Conservation (phyloP, 2,329 filamentous ascomycete genomes). For the Pyrenochaeta sp. region DNA sequence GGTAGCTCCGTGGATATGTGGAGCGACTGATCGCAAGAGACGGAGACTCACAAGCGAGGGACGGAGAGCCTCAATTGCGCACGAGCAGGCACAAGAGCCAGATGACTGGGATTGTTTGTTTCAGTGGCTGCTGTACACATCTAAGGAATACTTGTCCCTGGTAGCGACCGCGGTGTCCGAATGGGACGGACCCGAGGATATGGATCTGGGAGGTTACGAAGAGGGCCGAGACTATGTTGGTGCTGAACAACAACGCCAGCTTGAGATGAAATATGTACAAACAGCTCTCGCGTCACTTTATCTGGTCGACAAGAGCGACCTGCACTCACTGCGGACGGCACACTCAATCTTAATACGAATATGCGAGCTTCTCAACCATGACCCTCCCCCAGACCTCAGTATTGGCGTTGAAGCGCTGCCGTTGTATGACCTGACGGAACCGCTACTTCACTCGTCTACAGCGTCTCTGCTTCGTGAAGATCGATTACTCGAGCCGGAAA, state of each 20-base stretch:
- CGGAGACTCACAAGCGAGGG: conserved; percentile 52
- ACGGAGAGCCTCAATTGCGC: conserved; percentile 46
- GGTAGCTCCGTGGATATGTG: conserved; percentile 78
- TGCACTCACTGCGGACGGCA: conserved; percentile 67
- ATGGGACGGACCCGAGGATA: conserved; percentile 77
- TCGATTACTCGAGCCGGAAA: conserved; percentile 65
- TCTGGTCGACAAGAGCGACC: conserved; percentile 66
- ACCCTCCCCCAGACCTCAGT: conserved; percentile 61
- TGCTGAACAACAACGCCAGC: conserved; percentile 66
- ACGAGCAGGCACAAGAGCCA: conserved; percentile 30
- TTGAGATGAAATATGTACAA: conserved; percentile 72
- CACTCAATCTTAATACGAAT: conserved; percentile 69
- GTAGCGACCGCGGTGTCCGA: conserved; percentile 71
- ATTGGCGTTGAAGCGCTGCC: conserved; percentile 54
- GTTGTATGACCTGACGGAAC: conserved; percentile 48
- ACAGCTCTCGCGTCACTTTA: conserved; percentile 74
- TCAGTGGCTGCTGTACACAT: conserved; percentile 71
- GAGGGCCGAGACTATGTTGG: conserved; percentile 63
- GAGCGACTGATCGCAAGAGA: conserved; percentile 66
- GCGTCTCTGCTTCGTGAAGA: conserved; percentile 51
- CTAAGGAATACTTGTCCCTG: conserved; percentile 68
- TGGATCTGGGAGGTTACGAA: conserved; percentile 71
- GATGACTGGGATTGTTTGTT: conserved; percentile 74
- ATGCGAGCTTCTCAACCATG: conserved; percentile 67
- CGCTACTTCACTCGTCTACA: conserved; percentile 41